Evolutionary conservation across 2,329 filamentous ascomycete species (phyloP), one percentile per base, ranked within the genome.

Genomic region (Neonectria hederae): DNA sequence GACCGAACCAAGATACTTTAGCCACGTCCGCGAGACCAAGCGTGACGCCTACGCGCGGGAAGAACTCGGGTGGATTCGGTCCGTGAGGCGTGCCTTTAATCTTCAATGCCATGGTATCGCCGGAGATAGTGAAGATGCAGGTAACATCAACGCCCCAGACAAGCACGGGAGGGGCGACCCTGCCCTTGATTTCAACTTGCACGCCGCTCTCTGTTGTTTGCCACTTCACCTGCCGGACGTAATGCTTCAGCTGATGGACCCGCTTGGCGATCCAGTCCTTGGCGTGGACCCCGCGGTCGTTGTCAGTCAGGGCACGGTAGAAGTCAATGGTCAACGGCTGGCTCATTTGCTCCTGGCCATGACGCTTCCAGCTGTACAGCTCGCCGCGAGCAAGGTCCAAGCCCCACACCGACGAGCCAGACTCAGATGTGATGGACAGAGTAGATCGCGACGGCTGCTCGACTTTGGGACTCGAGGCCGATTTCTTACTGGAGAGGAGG

Each of bases 221-320:
- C 77, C 77, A 79, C 13, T 67, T 71, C 2, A 80, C 72, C 21
- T 75, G 72, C 19, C 79, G 76, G 26, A 80, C 77, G 65, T 86
- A 81, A 52, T 77, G 74, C 5, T 78, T 79, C 3, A 82, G 83
- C 69, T 84, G 81, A 69, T 86, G 80, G 0, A 86, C 71, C 3
- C 81, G 78, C 7, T 77, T 72, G 19, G 82, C 80, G 11, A 80
- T 76, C 89, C 89, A 92, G 65, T 89, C 83, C 55, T 81, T 78
- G 1, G 87, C 88, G 67, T 87, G 86, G 7, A 81, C 79, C 0
- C 84, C 84, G 4, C 82, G 80, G 72, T 92, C 89, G 72, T 91
- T 91, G 77, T 91, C 88, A 0, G 89, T 91, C 40, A 85, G 81
- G 0, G 90, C 86, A 42, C 89, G 88, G 80, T 89, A 91, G 74